Evolutionary conservation across 208 protist species (phyloP), one percentile per base, ranked within the genome.

Genomic region (Trypanosoma conorhini): DNA sequence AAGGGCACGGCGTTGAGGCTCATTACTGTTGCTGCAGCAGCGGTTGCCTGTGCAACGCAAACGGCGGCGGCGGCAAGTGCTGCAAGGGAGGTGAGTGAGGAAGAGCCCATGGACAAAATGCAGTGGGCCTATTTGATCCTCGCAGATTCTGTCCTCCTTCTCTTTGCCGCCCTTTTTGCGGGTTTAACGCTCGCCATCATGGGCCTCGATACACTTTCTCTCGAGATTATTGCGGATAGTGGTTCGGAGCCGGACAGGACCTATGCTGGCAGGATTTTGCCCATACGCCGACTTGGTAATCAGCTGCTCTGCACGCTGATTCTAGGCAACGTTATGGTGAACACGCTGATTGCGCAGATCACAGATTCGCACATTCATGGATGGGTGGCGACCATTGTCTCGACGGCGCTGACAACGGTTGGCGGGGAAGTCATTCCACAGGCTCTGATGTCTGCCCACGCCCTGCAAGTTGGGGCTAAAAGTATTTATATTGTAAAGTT

Each of bases 341-440:
- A 99, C 83, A 91, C 93, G 33, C 86, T 97, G 30, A 95, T 99
- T 70, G 94, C 96, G 13, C 87, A 96, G 70, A 89, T 99, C 58
- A 98, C 95, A 15, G 85, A 93, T 74, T 89, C 85, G 0, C 89
- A 93, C 76, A 76, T 97, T 55, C 82, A 87, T 77, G 92, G 93
- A 24, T 93, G 93, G 83, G 62, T 95, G 5, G 92, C 93, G 15
- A 94, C 97, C 22, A 61, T 97, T 60, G 62, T 98, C 54, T 96
- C 97, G 0, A 98, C 97, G 3, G 80, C 87, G 2, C 77, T 98
- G 50, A 99, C 98, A 67, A 97, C 98, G 10, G 77, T 98, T 30
- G 96, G 96, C 46, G 98, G 98, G 31, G 98, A 99, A 80, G 98
- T 99, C 52, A 87, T 98, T 35, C 98, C 96, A 35, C 97, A 99